Evolutionary conservation across 2,329 filamentous ascomycete genomes (phyloP), one percentile per base, ranked within the genome.

Genomic region (Fusarium verrucosum): DNA sequence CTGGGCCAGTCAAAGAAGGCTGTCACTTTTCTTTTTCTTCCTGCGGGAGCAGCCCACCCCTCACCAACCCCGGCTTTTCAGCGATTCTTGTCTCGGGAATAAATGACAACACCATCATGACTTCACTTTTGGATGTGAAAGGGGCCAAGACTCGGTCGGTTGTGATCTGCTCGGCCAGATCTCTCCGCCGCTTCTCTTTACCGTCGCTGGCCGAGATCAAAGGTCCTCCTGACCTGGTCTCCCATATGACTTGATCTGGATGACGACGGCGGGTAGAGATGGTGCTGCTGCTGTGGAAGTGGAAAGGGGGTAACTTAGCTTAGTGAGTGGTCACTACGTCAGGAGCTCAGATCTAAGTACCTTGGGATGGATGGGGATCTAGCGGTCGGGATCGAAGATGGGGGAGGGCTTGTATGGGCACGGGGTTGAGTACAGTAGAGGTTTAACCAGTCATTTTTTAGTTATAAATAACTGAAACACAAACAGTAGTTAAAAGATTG

Each of bases 221-320:
- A 53, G 43, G 60, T 58, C 63, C 65, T 68, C 66, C 68, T 71
- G 69, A 71, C 69, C 71, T 64, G 65, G 52, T 50, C 56, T 55
- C 65, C 62, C 69, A 71, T 69, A 56, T 71, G 69, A 71, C 69
- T 69, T 66, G 69, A 71, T 62, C 71, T 69, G 69, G 62, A 71
- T 71, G 69, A 70, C 66, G 69, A 70, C 52, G 63, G 46, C 54
- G 35, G 50, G 17, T 33, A 49, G 47, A 60, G 56, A 53, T 52
- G 52, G 65, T 70, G 65, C 57, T 52, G 52, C 63, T 70, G 65
- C 57, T 57, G 38, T 32, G 50, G 23, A 25, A 16, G 26, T 68
- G 57, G 46, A 47, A 58, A 51, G 46, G 51, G 41, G 54, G 35
- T 46, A 62, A n/a, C n/a, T n/a, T n/a, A n/a, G n/a, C n/a, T n/a